phyloP scores from a whole-genome alignment of 2,329 filamentous ascomycete genomes.

The Colletotrichum theobromicola region DNA sequence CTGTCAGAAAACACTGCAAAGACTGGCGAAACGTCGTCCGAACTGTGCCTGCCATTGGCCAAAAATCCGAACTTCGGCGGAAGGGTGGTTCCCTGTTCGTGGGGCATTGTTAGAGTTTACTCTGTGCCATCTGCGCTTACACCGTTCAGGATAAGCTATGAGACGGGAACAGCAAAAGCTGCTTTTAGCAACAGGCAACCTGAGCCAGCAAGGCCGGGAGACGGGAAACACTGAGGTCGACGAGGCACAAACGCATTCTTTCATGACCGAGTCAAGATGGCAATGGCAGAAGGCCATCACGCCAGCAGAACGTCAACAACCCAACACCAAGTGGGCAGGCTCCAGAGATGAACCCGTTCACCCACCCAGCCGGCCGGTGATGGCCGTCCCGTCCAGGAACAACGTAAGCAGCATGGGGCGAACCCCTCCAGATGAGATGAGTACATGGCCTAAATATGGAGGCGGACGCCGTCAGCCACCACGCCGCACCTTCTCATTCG shows the following conservation, averaged over 20 bases:
- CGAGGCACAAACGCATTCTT: neutral
- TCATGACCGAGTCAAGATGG: neutral
- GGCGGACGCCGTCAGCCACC: conserved; percentile 15
- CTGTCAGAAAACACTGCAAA: neutral
- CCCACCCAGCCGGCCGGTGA: neutral
- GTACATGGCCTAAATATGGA: conserved; percentile 11
- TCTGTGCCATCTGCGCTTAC: neutral
- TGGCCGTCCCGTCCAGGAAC: neutral
- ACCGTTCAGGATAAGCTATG: neutral
- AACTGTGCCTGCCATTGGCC: neutral
- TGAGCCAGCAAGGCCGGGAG: neutral
- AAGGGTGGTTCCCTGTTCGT: neutral
- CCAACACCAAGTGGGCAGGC: neutral
- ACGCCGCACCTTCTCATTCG: conserved; percentile 1
- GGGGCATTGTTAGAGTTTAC: conserved; percentile 4
- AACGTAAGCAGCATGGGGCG: conserved; percentile 4
- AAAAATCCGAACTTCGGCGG: neutral
- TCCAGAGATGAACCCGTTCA: neutral
- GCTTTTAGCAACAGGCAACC: neutral
- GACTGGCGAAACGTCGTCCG: too few relatives aligned
- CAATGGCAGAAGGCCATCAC: neutral
- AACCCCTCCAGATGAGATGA: neutral
- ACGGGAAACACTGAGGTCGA: neutral
- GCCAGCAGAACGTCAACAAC: neutral
- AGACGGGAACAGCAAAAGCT: conserved; percentile 1